Base-by-base conservation (phyloP, 331 rosid species). In the Saraca asoca region DNA sequence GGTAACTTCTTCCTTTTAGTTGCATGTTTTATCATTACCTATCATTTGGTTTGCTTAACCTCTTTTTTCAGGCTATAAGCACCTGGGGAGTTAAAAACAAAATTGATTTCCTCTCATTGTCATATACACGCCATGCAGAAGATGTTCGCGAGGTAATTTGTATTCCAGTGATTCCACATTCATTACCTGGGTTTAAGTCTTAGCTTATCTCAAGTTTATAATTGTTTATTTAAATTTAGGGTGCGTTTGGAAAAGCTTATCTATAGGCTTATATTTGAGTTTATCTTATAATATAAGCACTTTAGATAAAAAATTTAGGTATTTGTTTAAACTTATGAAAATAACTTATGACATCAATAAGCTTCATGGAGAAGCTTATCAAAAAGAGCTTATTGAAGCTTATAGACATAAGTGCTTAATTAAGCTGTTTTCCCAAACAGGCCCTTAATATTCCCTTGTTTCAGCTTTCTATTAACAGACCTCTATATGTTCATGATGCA, bases 111-210 rank as follows among this genome's bases (percentile, higher is more conserved):
- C 88, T 94, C 12, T 90, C 99, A 38, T 70, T 94, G 79, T 94
- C 99, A 71, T 90, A 90, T 69, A 90, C 99, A 48, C 75, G 99
- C 66, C 97, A 94, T 74, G 99, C 95, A 13, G 96, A 94, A 83
- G 99, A 94, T 68, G 99, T 94, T 70, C 99, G 97, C 70, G 87
- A 85, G 51, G 99, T 82, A 77, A 80, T 75, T 71, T 54, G 20
- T 38, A 29, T 46, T 74, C 79, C 52, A 39, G 15, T 41, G 31
- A 24, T 24, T 24, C 31, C 31, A 24, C 31, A 7, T 54, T 46
- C 45, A 14, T 34, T 67, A 18, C 44, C 53, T 71, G 57, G 35
- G 53, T 74, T 20, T 12, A n/a, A 44, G 51, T 35, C 13, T 73
- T 34, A 15, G n/a, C 19, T 34, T 39, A 43, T 51, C 52, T 54